Conservation (phyloP, 2,329 filamentous ascomycete species). For the Trichoderma koningii region DNA sequence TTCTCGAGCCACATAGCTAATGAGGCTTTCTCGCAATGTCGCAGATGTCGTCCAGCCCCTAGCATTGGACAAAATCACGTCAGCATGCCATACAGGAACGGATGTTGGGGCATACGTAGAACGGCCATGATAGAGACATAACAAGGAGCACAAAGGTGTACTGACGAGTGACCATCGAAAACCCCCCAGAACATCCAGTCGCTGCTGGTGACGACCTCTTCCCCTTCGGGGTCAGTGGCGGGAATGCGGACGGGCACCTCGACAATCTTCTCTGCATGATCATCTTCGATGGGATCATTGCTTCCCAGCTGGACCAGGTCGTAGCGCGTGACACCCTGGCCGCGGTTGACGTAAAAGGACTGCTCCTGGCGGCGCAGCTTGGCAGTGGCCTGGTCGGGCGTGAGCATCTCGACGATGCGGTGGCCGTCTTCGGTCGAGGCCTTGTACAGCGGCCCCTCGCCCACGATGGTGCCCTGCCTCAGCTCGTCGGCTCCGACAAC, state of each 20-base stretch:
- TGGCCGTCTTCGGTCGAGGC: conserved; percentile 80
- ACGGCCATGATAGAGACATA: not conserved
- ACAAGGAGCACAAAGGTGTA: not conserved
- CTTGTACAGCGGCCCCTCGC: conserved; percentile 85
- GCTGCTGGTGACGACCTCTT: conserved; percentile 50
- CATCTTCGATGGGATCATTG: conserved; percentile 97
- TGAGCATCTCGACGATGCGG: conserved; percentile 93
- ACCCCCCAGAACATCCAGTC: conserved; percentile 99
- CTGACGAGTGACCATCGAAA: conserved; percentile 92
- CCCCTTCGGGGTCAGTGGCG: conserved; percentile 37
- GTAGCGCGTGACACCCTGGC: conserved; percentile 89
- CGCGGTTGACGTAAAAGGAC: conserved; percentile 86
- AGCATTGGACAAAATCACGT: conserved; percentile 24
- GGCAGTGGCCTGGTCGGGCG: conserved; percentile 87
- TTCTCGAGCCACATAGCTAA: conserved; percentile 89
- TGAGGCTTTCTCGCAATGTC: conserved; percentile 88
- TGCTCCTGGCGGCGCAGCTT: conserved; percentile 88
- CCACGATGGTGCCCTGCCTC: conserved; percentile 82
- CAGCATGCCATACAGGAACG: not conserved
- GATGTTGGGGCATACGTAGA: not conserved
- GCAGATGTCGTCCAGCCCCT: conserved; percentile 96
- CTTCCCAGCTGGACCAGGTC: conserved; percentile 92
- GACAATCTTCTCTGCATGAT: conserved; percentile 97
- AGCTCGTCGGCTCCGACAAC: conserved; percentile 89
- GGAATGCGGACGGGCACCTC: conserved; percentile 68